A percentile compares a stretch with the other conserved stretches of the same genome.
Conservation (phyloP, 352 stramenopile genomes). For the Detonula confervacea region DNA sequence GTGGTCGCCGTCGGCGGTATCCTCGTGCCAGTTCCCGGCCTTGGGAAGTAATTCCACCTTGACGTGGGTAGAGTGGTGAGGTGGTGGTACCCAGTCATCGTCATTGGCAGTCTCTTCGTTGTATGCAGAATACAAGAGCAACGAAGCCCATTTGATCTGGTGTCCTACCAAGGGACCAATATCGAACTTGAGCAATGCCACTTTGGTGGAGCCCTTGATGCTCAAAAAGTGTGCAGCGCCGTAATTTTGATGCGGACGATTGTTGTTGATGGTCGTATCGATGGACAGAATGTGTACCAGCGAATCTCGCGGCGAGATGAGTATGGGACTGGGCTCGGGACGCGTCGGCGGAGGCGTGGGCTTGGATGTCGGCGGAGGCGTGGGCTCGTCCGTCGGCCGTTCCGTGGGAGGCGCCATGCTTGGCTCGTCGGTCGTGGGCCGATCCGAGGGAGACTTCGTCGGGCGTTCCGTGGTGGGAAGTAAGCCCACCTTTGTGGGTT, state of each 20-base stretch:
- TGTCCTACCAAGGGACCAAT: background rate
- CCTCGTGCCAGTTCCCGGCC: slow-evolving; percentile 13
- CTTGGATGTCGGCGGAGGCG: too few relatives aligned
- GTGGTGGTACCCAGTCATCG: background rate
- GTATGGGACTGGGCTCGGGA: background rate
- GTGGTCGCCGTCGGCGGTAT: background rate
- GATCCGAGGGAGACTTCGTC: too few relatives aligned
- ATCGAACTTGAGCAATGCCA: slow-evolving; percentile 17
- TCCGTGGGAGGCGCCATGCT: too few relatives aligned
- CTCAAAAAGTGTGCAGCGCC: background rate
- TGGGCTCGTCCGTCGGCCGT: too few relatives aligned
- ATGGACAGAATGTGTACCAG: slow-evolving; percentile 6
- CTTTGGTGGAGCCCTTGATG: slow-evolving; percentile 5
- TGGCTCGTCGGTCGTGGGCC: too few relatives aligned
- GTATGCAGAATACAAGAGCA: background rate
- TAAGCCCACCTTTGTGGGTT: too few relatives aligned
- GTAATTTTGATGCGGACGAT: background rate
- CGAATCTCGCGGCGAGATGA: background rate
- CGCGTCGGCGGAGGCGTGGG: too few relatives aligned
- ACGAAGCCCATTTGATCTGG: background rate
- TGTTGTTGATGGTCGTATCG: slow-evolving; percentile 5
- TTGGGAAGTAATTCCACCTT: background rate
- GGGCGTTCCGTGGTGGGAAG: too few relatives aligned
- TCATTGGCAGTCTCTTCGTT: slow-evolving; percentile 1
- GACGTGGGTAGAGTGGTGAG: too few relatives aligned